Conservation (phyloP, 2,329 filamentous ascomycete genomes). For the Ceratocystis colombiana region DNA sequence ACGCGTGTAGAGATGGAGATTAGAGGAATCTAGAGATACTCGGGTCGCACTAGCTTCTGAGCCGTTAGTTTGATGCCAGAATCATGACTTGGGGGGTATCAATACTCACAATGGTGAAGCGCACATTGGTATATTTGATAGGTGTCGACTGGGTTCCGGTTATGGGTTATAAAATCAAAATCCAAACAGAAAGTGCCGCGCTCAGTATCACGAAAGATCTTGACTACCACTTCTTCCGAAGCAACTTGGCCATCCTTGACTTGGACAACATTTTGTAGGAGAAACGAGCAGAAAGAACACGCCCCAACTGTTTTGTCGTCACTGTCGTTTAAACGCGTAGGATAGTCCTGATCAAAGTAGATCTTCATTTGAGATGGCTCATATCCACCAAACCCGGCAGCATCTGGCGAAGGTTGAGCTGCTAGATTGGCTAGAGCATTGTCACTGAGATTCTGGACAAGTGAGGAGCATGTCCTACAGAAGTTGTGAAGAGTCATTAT, state of each 20-base stretch:
- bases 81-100: too few species aligned
- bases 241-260: background rate
- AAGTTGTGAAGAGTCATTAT: background rate
- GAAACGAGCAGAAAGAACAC: background rate
- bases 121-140: background rate
- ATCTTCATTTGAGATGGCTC: background rate
- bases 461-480: background rate
- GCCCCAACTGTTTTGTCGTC: background rate
- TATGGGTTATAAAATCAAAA: background rate
- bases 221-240: background rate
- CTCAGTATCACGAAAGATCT: background rate
- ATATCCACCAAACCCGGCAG: background rate
- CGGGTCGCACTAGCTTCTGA: background rate
- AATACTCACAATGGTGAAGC: background rate
- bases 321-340: background rate
- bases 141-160: background rate
- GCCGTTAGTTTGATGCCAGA: background rate
- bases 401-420: background rate
- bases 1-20: background rate
- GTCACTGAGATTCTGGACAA: background rate
- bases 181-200: background rate
- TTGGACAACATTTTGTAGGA: background rate
- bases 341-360: background rate
- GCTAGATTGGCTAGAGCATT: background rate
- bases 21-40: background rate